phyloP scores from a whole-genome alignment of 31 red algal genomes.

The Odonthalia washingtoniensis region DNA sequence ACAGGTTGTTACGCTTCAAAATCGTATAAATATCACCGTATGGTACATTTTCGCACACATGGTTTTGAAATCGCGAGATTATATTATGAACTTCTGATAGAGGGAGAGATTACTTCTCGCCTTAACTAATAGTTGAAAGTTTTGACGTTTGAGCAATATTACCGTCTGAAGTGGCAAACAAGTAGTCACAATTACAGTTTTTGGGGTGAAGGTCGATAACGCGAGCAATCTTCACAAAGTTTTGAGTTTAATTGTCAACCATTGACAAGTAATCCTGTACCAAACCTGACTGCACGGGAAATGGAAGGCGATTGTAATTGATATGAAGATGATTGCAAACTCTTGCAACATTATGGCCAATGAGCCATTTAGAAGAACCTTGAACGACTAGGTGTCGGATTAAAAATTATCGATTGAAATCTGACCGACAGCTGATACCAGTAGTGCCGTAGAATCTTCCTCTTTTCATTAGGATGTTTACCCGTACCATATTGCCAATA shows the following conservation, averaged over 20 bases:
- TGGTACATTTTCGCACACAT: not conserved
- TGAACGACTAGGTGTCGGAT: constrained; percentile 1
- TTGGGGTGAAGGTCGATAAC: not conserved
- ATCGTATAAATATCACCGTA: not conserved
- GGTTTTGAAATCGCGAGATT: not conserved
- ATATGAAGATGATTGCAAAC: constrained; percentile 13
- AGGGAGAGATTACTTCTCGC: not conserved
- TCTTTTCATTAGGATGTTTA: not conserved
- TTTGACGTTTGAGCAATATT: not conserved
- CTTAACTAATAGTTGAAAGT: not conserved
- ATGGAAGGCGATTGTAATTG: not conserved
- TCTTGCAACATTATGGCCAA: not conserved
- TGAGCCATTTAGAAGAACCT: constrained; percentile 26
- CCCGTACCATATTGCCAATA: not conserved
- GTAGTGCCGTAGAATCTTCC: not conserved
- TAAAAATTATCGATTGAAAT: not conserved
- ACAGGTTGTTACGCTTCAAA: not conserved
- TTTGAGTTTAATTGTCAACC: not conserved
- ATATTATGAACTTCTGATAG: not conserved
- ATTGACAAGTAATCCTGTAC: constrained; percentile 1
- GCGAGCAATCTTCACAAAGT: not conserved
- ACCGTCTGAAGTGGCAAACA: too few relatives aligned
- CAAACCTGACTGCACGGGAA: too few relatives aligned
- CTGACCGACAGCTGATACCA: not conserved
- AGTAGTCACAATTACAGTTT: not conserved